A percentile compares a stretch with the other conserved stretches of the same genome.
phyloP scores from a whole-genome alignment of 768 basidiomycete genomes.

The Lyophyllum semitale region DNA sequence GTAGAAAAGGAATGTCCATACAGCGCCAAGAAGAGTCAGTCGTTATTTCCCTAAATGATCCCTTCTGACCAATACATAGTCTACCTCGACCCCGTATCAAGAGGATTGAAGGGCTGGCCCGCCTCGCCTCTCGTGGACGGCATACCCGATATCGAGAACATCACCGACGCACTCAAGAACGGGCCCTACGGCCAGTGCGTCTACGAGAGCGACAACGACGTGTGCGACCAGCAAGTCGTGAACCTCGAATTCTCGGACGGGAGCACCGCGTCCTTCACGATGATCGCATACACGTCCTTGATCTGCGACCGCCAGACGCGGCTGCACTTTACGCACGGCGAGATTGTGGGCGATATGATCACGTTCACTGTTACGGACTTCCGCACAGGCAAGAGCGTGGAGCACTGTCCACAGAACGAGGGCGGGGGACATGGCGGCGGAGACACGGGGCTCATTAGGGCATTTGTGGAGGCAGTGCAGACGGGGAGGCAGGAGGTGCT shows the following conservation, averaged over 20 bases:
- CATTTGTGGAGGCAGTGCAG: slow-evolving; percentile 78
- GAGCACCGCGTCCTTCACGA: slow-evolving; percentile 83
- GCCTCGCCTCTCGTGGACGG: slow-evolving; percentile 72
- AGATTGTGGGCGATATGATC: slow-evolving; percentile 85
- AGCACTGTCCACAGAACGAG: slow-evolving; percentile 50
- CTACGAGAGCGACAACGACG: slow-evolving; percentile 83
- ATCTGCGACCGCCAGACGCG: slow-evolving; percentile 84
- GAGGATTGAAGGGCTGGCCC: slow-evolving; percentile 65
- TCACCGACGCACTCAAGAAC: slow-evolving; percentile 66
- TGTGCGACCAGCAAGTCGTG: slow-evolving; percentile 90
- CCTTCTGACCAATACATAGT: slow-evolving; percentile 43
- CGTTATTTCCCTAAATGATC: not conserved
- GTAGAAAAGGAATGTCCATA: slow-evolving; percentile 76
- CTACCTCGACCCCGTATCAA: slow-evolving; percentile 74
- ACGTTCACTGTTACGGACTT: slow-evolving; percentile 80
- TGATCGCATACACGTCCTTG: slow-evolving; percentile 81
- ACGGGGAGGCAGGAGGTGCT: slow-evolving; percentile 62
- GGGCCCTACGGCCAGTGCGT: slow-evolving; percentile 84
- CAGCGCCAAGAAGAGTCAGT: slow-evolving; percentile 81
- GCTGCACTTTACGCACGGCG: slow-evolving; percentile 84
- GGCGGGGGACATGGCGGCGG: slow-evolving; percentile 81
- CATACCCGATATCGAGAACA: slow-evolving; percentile 83
- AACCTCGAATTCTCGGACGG: slow-evolving; percentile 86
- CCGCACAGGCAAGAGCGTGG: slow-evolving; percentile 48
- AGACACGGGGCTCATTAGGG: slow-evolving; percentile 71